Percentiles rank a stretch among this genome's conserved stretches.
These are phyloP conservation scores for Cordyceps fumosorosea DNA, from an alignment of 2,329 filamentous ascomycete genomes.

Conservation along the genomic window DNA sequence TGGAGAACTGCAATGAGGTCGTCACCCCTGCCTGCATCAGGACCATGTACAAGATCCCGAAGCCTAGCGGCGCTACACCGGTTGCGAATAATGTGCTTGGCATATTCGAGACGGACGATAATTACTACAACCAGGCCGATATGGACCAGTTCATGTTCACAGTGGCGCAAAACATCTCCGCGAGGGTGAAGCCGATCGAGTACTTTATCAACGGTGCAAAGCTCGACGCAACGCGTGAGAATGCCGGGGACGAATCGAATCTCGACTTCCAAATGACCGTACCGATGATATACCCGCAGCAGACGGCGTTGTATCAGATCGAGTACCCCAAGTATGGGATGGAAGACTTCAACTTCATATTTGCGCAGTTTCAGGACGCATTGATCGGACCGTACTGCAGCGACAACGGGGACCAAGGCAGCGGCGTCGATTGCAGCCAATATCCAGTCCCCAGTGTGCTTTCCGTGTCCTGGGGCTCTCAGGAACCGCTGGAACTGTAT, in stretches of 20 bases:
- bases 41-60: conserved; percentile 36
- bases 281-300: conserved; percentile 46
- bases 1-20: conserved; percentile 37
- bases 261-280: conserved; percentile 43
- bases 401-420: conserved; percentile 30
- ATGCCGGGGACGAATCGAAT: conserved; percentile 34
- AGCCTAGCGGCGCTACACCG: not conserved
- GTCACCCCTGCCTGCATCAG: conserved; percentile 50
- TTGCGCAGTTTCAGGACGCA: conserved; percentile 31
- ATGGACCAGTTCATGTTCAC: conserved; percentile 35
- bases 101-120: conserved; percentile 33
- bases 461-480: conserved; percentile 40
- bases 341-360: conserved; percentile 22
- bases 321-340: conserved; percentile 12
- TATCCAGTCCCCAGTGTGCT: conserved; percentile 23
- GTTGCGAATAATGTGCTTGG: conserved; percentile 30
- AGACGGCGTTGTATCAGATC: conserved; percentile 20
- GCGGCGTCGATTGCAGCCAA: conserved; percentile 17
- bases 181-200: conserved; percentile 18
- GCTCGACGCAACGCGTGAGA: conserved; percentile 10
- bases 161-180: conserved; percentile 21
- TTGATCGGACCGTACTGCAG: conserved; percentile 40
- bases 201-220: conserved; percentile 30
- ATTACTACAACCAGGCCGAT: conserved; percentile 34
- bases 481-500: conserved; percentile 25